A percentile compares a stretch with the other conserved stretches of the same genome.
Conservation (phyloP, 768 basidiomycete species). For the Pulveroboletus sp. region DNA sequence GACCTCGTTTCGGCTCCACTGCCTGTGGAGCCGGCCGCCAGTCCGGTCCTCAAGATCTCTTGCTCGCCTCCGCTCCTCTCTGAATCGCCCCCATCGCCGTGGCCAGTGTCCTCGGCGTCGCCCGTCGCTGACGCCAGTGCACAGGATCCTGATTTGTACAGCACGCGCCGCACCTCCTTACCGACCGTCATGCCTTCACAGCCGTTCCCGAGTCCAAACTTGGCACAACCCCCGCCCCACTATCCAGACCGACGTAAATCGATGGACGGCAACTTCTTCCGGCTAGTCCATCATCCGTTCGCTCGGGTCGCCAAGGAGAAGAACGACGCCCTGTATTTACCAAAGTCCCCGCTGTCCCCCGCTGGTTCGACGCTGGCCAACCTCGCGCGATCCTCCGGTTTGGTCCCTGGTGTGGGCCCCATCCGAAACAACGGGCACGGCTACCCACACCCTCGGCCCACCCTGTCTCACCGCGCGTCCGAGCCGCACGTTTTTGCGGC, state of each 20-base stretch:
- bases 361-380: conserved; percentile 31
- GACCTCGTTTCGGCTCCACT: conserved; percentile 3
- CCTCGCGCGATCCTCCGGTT: conserved; percentile 33
- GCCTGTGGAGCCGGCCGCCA: conserved; percentile 4
- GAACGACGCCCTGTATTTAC: conserved; percentile 32
- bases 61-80: conserved; percentile 17
- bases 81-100: conserved; percentile 10
- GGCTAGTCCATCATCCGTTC: conserved; percentile 47
- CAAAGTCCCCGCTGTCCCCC: conserved; percentile 33
- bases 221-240: conserved; percentile 33
- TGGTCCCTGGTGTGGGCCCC: conserved; percentile 32
- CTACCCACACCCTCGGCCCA: conserved; percentile 37
- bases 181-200: conserved; percentile 38
- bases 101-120: conserved; percentile 36
- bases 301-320: conserved; percentile 33
- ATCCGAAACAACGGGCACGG: conserved; percentile 46
- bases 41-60: conserved; percentile 23
- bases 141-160: conserved; percentile 34
- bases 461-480: conserved; percentile 29
- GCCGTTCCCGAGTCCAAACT: conserved; percentile 24
- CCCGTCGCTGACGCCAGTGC: conserved; percentile 17
- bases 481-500: conserved; percentile 35
- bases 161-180: conserved; percentile 51
- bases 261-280: conserved; percentile 43
- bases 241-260: conserved; percentile 36